Evolutionary conservation across 805 yeast species (phyloP).

Genomic region (Myxozyma udenii): DNA sequence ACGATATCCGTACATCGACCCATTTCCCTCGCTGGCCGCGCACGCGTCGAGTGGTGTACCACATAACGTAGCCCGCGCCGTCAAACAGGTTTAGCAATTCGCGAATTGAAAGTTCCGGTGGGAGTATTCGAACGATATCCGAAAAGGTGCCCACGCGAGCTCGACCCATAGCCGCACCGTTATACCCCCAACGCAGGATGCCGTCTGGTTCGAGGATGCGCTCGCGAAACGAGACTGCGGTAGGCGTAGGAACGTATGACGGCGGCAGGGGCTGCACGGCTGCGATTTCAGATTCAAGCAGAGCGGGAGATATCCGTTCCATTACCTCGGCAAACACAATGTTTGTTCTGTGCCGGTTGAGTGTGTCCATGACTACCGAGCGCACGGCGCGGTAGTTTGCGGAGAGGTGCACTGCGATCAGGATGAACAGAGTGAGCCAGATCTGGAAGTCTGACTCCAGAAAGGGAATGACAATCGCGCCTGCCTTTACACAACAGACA

Average conservation of each 20-base stretch:
- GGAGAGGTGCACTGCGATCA: conserved; percentile 36
- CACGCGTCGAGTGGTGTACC: conserved; percentile 19
- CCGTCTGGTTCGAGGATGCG: conserved; percentile 37
- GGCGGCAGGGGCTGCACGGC: conserved; percentile 19
- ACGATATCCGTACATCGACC: conserved; percentile 30
- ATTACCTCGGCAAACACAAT: conserved; percentile 34
- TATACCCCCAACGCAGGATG: conserved; percentile 33
- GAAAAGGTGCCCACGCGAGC: conserved; percentile 33
- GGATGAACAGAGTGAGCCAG: conserved; percentile 33
- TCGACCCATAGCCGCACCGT: conserved; percentile 32
- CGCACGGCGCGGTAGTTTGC: conserved; percentile 40
- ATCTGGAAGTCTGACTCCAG: conserved; percentile 26
- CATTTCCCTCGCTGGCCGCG: conserved; percentile 11
- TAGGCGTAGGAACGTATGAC: conserved; percentile 32
- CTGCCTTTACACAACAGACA: conserved; percentile 31
- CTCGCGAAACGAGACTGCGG: conserved; percentile 31
- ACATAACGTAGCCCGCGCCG: conserved; percentile 30
- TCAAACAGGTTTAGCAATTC: conserved; percentile 18
- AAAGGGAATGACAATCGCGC: conserved; percentile 35
- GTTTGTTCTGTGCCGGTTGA: conserved; percentile 39
- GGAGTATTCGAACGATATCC: conserved; percentile 26
- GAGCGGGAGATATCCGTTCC: conserved; percentile 16
- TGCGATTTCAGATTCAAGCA: conserved; percentile 17
- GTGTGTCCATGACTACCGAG: conserved; percentile 35
- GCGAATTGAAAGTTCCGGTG: conserved; percentile 9